Conservation (phyloP, 345 rosid species). For the Eucalyptus victrix region DNA sequence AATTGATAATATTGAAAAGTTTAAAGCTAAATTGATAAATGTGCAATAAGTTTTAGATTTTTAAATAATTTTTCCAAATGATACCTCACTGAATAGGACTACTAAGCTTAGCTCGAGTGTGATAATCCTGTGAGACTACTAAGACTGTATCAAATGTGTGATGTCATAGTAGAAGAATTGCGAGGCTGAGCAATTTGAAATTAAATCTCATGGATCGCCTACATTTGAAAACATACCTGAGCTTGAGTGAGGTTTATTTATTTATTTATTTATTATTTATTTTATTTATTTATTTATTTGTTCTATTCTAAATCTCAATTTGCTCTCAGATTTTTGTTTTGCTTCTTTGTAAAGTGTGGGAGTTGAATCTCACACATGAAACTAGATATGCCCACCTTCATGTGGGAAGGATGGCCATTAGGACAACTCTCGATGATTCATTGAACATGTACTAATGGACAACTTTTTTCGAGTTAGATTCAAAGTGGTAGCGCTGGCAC, state of each 20-base stretch:
- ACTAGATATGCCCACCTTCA: no score
- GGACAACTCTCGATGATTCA: neutral
- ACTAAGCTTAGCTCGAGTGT: neutral
- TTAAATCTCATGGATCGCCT: neutral
- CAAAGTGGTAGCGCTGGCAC: neutral
- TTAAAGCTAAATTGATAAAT: no score
- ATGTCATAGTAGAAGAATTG: neutral
- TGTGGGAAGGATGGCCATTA: no score
- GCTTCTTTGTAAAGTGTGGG: no score
- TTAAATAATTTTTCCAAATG: neutral
- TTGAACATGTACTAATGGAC: neutral
- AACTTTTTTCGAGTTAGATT: neutral
- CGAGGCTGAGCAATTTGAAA: neutral
- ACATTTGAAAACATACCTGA: neutral
- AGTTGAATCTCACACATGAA: no score
- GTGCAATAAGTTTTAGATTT: no score
- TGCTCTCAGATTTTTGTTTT: no score
- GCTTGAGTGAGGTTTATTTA: no score
- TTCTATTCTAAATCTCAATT: no score
- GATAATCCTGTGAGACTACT: neutral
- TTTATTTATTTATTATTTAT: no score
- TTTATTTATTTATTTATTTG: accelerated
- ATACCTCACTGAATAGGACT: neutral
- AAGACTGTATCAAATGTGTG: neutral
- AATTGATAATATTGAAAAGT: no score